These are phyloP conservation scores for Mycena leptocephala DNA, from an alignment of 768 basidiomycete species.

Conservation along the genomic window DNA sequence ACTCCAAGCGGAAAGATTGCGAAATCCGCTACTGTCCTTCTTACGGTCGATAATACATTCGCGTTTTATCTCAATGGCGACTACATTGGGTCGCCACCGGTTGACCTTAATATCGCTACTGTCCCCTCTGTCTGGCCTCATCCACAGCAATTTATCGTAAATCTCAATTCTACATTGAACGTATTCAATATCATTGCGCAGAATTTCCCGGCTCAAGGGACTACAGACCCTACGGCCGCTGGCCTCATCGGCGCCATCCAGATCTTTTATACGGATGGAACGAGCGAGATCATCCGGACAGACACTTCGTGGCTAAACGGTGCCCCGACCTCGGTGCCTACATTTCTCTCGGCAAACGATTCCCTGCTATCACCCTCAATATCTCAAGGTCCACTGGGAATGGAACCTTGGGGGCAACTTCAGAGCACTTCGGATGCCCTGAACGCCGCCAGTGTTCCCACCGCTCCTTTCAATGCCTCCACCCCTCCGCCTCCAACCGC, in stretches of 20 bases:
- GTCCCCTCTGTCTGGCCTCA: background rate
- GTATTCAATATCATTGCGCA: slow-evolving; percentile 14
- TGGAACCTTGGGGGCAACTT: background rate
- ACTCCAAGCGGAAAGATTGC: slow-evolving; percentile 17
- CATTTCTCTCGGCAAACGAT: slow-evolving; percentile 13
- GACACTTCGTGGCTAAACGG: slow-evolving; percentile 20
- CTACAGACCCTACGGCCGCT: background rate
- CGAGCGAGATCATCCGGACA: background rate
- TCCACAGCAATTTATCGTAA: slow-evolving; percentile 13
- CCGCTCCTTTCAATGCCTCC: slow-evolving; percentile 17
- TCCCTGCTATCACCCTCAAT: background rate
- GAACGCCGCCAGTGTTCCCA: background rate
- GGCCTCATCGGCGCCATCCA: slow-evolving; percentile 21
- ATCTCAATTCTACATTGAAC: slow-evolving; percentile 1
- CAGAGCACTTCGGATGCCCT: background rate
- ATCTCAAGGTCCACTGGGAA: background rate
- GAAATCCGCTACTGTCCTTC: slow-evolving; percentile 12
- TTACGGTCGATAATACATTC: slow-evolving; percentile 16
- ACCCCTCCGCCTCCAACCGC: too few relatives aligned
- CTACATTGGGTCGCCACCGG: slow-evolving; percentile 8
- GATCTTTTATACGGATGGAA: slow-evolving; percentile 4
- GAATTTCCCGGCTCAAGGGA: background rate
- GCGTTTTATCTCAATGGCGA: background rate
- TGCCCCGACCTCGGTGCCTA: background rate
- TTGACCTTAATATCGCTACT: background rate